Evolutionary conservation across 805 yeast species (phyloP), one percentile per base, ranked within the genome.

Genomic region (Candida saitoana): DNA sequence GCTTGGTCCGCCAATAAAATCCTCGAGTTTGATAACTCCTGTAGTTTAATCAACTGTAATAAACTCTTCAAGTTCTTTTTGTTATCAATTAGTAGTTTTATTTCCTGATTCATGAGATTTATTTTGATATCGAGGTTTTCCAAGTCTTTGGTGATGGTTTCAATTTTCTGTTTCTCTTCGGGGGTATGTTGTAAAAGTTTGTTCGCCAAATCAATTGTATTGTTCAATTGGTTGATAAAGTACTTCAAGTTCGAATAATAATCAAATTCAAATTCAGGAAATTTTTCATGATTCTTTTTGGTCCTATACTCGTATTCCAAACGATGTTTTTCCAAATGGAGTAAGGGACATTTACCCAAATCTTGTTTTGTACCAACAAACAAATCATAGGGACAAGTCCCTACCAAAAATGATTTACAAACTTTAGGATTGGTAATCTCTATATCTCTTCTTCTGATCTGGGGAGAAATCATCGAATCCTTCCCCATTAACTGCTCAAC

Each of bases 401-500:
- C 96, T 12, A 87, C 87, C n/a, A 90, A 60, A 57, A 82, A 90
- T 15, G 85, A 71, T 57, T 84, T 85, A 62, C 98, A 90, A 5
- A 88, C 80, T 34, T 78, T 68, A 11, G 40, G 72, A 59, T 47
- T 65, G 36, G 63, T 67, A 64, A 61, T 69, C 50, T 56, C 79
- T 42, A 59, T 69, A 55, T 52, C 75, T 50, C 51, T 65, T 46
- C 62, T 63, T 47, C 60, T 50, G 17, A 49, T 48, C 33, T 35
- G 43, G 19, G 67, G 65, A 12, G 65, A 58, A 11, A 63, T 57
- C 34, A 74, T 54, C 3, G 73, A 65, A 27, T 77, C 84, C 34
- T 74, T 69, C 7, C 91, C 93, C 89, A 89, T 84, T 7, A 89
- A 73, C 70, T 84, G 89, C 57, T 86, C 93, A 20, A 89, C 65